Evolutionary conservation across 1,284 basidiomycete genomes (phyloP), one percentile per base, ranked within the genome.

Genomic region (Cutaneotrichosporon sp.): DNA sequence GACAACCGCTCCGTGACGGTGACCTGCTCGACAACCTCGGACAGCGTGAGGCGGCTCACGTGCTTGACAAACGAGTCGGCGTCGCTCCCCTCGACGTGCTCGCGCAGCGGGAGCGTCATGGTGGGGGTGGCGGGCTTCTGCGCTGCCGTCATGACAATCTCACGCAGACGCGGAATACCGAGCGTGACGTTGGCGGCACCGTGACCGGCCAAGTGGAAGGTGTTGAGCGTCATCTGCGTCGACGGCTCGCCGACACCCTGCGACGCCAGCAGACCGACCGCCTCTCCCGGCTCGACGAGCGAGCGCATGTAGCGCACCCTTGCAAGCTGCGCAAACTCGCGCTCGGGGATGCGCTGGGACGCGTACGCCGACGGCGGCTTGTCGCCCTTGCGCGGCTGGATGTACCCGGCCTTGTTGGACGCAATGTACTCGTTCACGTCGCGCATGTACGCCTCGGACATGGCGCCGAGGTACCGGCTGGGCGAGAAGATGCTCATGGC

Each of bases 171-270:
- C 52, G 97, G 97, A 70, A 99, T 99, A 86, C 97, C 97, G 53
- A 99, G 86, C 2, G 97, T 99, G 66, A 99, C 97, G 79, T 99
- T 99, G 42, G 97, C 95, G 62, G 97, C 95, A 81, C 97, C 97
- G 79, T 99, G 97, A 70, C 95, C 92, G 67, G 94, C 94, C 78
- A 99, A 97, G 83, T 99, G 97, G 87, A 99, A 99, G 11, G 97
- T 99, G 79, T 99, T 99, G 68, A 99, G 82, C 22, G 97, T 99
- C 97, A 99, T 99, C 79, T 99, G 97, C 1, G 97, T 99, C 25
- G 97, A 99, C 4, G 97, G 97, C 79, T 99, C 97, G 63, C 97
- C 97, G 52, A 99, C 87, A 82, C 94, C 92, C 83, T 99, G 97
- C 24, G 95, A 95, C n/a, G 97, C 97, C 54, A 99, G 83, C 52